phyloP scores from a whole-genome alignment of 148 eudicot genomes.

The Rhododendron ferrugineum region DNA sequence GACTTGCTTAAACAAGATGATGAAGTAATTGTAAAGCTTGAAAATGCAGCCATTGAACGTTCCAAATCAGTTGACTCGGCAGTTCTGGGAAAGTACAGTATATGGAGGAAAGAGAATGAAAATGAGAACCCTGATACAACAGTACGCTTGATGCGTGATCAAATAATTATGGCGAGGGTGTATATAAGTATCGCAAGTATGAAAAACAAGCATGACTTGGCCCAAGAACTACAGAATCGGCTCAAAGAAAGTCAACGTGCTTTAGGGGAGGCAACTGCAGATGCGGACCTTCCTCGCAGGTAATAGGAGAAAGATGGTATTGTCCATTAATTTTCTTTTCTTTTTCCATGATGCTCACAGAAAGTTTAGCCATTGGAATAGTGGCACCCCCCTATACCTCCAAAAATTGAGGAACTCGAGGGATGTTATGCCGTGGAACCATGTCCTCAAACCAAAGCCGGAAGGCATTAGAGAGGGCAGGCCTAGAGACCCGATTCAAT shows the following conservation, averaged over 20 bases:
- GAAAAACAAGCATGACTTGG: slow-evolving; percentile 67
- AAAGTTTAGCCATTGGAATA: neutral
- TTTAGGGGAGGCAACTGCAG: slow-evolving; percentile 66
- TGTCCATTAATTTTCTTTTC: neutral
- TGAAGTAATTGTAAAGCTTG: slow-evolving; percentile 76
- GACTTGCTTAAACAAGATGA: slow-evolving; percentile 74
- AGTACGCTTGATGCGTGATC: slow-evolving; percentile 88
- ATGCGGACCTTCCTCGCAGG: slow-evolving; percentile 81
- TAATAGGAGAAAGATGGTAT: slow-evolving; percentile 13
- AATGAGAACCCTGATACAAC: slow-evolving; percentile 84
- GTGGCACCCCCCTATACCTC: neutral
- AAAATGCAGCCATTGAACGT: slow-evolving; percentile 91
- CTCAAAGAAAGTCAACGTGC: slow-evolving; percentile 95
- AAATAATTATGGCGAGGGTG: slow-evolving; percentile 89
- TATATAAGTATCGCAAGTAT: slow-evolving; percentile 74
- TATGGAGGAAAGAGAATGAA: slow-evolving; percentile 91
- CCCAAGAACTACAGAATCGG: slow-evolving; percentile 65
- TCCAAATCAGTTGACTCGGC: slow-evolving; percentile 94
- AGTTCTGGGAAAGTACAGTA: slow-evolving; percentile 83
- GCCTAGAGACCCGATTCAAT: neutral
- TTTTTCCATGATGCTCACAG: neutral
- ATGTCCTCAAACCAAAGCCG: neutral
- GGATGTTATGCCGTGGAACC: neutral
- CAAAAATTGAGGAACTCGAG: neutral
- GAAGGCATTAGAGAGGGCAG: neutral